Conservation (phyloP, 2,329 filamentous ascomycete species). For the Xylariaceae sp. region DNA sequence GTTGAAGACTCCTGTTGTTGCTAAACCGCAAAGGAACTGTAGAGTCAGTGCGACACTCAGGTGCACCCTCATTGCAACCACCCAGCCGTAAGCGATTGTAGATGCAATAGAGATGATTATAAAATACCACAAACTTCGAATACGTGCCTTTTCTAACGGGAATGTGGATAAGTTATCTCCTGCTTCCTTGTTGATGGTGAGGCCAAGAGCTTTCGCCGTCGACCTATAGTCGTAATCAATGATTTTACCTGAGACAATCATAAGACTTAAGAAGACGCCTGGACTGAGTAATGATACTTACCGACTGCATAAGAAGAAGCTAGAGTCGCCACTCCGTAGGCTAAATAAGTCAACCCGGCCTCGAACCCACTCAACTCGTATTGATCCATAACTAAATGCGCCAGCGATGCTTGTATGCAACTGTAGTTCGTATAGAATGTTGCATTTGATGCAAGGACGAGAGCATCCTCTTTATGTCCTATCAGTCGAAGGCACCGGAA, state of each 20-base stretch:
- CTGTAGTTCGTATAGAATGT: background rate
- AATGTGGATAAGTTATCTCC: conserved; percentile 1
- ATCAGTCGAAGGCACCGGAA: background rate
- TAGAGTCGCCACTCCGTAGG: background rate
- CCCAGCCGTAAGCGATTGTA: background rate
- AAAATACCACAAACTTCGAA: conserved; percentile 1
- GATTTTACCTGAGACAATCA: background rate
- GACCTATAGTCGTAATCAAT: conserved; percentile 1
- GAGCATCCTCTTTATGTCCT: background rate
- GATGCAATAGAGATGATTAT: background rate
- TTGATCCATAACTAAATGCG: background rate
- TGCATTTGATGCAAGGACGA: background rate
- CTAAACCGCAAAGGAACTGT: background rate
- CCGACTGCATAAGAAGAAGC: conserved; percentile 1
- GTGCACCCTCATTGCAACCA: background rate
- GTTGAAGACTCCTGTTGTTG: conserved; percentile 2
- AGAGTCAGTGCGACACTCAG: background rate
- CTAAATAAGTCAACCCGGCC: background rate
- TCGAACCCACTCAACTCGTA: background rate
- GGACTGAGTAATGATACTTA: no score
- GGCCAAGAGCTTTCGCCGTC: background rate
- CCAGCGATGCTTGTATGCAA: background rate
- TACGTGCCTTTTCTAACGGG: conserved; percentile 1
- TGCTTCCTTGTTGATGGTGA: conserved; percentile 1
- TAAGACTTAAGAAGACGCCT: background rate